A percentile compares a stretch with the other conserved stretches of the same genome.
Evolutionary conservation across 2,329 filamentous ascomycete species (phyloP).

Genomic region (Capronia epimyces): DNA sequence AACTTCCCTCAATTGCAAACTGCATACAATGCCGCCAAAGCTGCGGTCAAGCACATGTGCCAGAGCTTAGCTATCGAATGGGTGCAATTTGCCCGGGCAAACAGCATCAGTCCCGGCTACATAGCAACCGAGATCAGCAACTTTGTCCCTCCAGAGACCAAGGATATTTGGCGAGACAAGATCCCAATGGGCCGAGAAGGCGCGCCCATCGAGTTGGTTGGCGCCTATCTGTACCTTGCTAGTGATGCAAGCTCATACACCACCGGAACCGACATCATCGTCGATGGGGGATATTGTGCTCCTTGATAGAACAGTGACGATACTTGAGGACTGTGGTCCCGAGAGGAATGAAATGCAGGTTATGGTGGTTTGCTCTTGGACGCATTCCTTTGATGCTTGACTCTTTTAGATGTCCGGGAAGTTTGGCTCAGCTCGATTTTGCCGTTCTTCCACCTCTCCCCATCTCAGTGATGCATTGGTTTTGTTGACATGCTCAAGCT

Average conservation of each 20-base stretch:
- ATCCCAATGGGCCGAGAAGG: conserved; percentile 76
- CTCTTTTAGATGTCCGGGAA: no score
- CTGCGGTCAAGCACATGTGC: conserved; percentile 60
- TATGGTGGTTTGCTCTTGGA: background rate
- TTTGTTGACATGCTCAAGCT: background rate
- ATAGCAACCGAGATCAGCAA: conserved; percentile 62
- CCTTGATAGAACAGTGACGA: conserved; percentile 34
- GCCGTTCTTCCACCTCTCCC: no score
- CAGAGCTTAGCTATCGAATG: conserved; percentile 62
- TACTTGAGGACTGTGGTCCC: background rate
- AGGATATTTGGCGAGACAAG: conserved; percentile 69
- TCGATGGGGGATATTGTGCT: conserved; percentile 68
- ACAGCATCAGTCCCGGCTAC: conserved; percentile 63
- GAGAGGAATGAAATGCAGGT: background rate
- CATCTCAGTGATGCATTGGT: no score
- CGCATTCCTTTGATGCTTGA: background rate
- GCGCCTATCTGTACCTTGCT: conserved; percentile 73
- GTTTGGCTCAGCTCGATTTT: no score
- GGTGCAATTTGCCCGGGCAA: conserved; percentile 63
- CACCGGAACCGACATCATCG: conserved; percentile 66
- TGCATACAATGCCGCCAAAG: conserved; percentile 66
- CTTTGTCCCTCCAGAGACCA: conserved; percentile 61
- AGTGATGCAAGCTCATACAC: conserved; percentile 79
- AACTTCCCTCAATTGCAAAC: conserved; percentile 72
- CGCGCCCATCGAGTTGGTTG: conserved; percentile 69